Percentiles rank a stretch among this genome's conserved stretches.
Evolutionary conservation across 148 eudicot genomes (phyloP).

Genomic region (Amaranthus hypochondriacus): DNA sequence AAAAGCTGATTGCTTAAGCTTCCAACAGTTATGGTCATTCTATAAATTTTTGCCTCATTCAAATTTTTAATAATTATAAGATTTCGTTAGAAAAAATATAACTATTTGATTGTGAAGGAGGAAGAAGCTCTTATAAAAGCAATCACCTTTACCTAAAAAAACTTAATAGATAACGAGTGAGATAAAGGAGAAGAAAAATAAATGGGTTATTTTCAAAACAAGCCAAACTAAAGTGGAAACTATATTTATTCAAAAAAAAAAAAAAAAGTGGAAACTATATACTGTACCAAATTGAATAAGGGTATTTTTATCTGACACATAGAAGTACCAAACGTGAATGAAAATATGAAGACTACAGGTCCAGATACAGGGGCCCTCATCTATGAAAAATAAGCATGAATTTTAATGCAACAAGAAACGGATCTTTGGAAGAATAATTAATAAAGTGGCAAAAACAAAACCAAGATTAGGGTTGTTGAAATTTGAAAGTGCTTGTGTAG

Average conservation of each 20-base stretch:
- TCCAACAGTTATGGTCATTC: neutral
- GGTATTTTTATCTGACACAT: constrained; percentile 9
- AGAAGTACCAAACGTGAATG: constrained; percentile 22
- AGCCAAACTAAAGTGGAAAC: constrained; percentile 6
- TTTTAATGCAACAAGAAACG: constrained; percentile 23
- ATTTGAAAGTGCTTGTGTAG: constrained; percentile 6
- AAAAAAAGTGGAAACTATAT: constrained; percentile 6
- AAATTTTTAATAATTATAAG: too few relatives aligned
- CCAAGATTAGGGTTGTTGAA: constrained; percentile 35
- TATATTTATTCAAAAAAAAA: neutral
- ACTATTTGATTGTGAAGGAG: too few relatives aligned
- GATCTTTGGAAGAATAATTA: constrained; percentile 16
- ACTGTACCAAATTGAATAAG: constrained; percentile 8
- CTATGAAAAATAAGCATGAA: constrained; percentile 24
- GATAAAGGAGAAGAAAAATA: constrained; percentile 8
- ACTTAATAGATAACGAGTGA: constrained; percentile 14
- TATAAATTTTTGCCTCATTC: too few relatives aligned
- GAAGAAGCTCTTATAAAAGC: neutral
- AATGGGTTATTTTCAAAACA: neutral
- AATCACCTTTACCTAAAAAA: constrained; percentile 20
- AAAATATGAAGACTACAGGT: constrained; percentile 14
- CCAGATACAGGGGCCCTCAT: constrained; percentile 24
- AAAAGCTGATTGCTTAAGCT: constrained; percentile 14
- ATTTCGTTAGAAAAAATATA: too few relatives aligned
- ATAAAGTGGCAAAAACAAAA: constrained; percentile 2